Evolutionary conservation across 2,329 filamentous ascomycete species (phyloP).

Genomic region (Aspergillus oerlinghausenensis): DNA sequence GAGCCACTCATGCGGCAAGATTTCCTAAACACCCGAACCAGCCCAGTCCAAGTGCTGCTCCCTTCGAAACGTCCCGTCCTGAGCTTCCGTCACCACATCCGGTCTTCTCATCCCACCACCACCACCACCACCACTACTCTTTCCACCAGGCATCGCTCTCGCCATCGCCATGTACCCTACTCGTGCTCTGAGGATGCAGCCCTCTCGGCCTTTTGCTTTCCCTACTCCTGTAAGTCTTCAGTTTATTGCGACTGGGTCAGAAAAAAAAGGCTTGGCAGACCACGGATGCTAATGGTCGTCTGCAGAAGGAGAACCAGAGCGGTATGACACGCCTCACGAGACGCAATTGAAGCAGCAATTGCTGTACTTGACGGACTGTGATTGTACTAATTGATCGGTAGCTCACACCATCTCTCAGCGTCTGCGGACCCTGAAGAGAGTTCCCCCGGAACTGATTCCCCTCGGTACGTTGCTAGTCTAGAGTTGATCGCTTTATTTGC

Average conservation of each 20-base stretch:
- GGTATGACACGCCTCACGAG: conserved; percentile 43
- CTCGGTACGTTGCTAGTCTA: conserved; percentile 62
- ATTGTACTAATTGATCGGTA: conserved; percentile 40
- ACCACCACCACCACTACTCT: conserved; percentile 12
- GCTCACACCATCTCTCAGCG: conserved; percentile 97
- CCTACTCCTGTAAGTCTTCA: conserved; percentile 64
- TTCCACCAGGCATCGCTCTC: conserved; percentile 8
- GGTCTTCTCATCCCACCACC: conserved; percentile 11
- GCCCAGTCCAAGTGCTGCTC: conserved; percentile 15
- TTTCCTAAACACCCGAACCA: conserved; percentile 35
- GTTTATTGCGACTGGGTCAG: conserved; percentile 8
- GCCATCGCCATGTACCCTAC: conserved; percentile 59
- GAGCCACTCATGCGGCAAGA: conserved; percentile 32
- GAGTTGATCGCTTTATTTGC: conserved; percentile 6
- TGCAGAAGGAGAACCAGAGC: conserved; percentile 60
- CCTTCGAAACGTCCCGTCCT: conserved; percentile 10
- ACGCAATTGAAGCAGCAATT: conserved; percentile 5
- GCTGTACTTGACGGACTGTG: background rate
- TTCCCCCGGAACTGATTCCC: conserved; percentile 90
- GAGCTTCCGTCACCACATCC: conserved; percentile 22
- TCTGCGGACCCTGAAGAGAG: conserved; percentile 79
- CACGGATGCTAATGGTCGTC: conserved; percentile 36
- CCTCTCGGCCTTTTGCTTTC: conserved; percentile 43
- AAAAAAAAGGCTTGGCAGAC: conserved; percentile 20
- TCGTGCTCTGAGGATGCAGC: conserved; percentile 60